phyloP scores from a whole-genome alignment of 2,329 filamentous ascomycete species.

The Penicillium oxalicum region DNA sequence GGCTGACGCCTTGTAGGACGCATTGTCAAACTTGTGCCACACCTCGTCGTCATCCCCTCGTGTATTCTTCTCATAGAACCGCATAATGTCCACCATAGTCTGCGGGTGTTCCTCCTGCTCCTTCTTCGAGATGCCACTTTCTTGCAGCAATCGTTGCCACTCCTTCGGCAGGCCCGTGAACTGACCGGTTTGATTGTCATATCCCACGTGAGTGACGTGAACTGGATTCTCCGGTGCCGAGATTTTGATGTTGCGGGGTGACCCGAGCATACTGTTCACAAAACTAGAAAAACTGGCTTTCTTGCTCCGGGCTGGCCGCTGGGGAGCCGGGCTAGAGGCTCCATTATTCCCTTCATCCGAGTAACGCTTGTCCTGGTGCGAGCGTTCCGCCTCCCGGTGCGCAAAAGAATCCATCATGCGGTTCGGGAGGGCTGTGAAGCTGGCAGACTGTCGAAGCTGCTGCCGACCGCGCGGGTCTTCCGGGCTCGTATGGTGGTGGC shows the following conservation, averaged over 20 bases:
- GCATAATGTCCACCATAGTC: slow-evolving; percentile 90
- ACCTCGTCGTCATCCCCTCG: slow-evolving; percentile 78
- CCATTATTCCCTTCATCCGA: slow-evolving; percentile 64
- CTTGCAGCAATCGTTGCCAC: slow-evolving; percentile 93
- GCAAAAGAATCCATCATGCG: slow-evolving; percentile 50
- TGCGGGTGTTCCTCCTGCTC: slow-evolving; percentile 94
- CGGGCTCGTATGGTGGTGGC: slow-evolving; percentile 48
- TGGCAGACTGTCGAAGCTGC: slow-evolving; percentile 59
- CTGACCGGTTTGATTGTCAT: slow-evolving; percentile 91
- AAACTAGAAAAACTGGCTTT: slow-evolving; percentile 86
- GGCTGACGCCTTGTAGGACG: slow-evolving; percentile 47
- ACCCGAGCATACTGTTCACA: slow-evolving; percentile 76
- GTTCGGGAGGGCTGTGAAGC: slow-evolving; percentile 52
- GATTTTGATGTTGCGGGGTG: slow-evolving; percentile 77
- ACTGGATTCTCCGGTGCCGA: slow-evolving; percentile 97
- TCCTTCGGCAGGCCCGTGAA: slow-evolving; percentile 96
- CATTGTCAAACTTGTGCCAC: slow-evolving; percentile 94
- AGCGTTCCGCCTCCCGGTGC: slow-evolving; percentile 42
- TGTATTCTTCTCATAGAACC: slow-evolving; percentile 93
- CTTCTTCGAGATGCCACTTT: slow-evolving; percentile 92
- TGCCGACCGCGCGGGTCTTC: slow-evolving; percentile 54
- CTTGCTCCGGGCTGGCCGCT: slow-evolving; percentile 59
- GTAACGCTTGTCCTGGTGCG: slow-evolving; percentile 61
- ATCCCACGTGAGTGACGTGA: slow-evolving; percentile 95
- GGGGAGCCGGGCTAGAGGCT: slow-evolving; percentile 49